These are phyloP conservation scores for Teratosphaeria pseudoeucalypti DNA, from an alignment of 2,329 filamentous ascomycete genomes.

Conservation along the genomic window DNA sequence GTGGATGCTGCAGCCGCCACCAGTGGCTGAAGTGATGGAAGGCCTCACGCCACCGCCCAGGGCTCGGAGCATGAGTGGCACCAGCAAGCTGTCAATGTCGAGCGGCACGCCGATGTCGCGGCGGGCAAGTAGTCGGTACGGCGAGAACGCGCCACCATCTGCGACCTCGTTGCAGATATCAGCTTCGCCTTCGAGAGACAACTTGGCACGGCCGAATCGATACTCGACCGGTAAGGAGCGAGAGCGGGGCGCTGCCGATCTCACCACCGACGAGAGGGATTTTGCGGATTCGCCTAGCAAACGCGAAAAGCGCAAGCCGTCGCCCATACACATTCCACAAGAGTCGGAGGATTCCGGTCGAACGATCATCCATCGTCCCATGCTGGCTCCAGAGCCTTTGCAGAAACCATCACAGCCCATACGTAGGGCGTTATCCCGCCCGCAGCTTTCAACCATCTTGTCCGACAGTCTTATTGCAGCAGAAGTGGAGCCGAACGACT, in stretches of 20 bases:
- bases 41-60: constrained; percentile 61
- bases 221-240: constrained; percentile 20
- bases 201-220: constrained; percentile 18
- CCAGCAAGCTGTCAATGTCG: constrained; percentile 24
- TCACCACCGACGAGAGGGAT: constrained; percentile 9
- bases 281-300: constrained; percentile 9
- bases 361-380: constrained; percentile 7
- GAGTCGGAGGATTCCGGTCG: constrained; percentile 9
- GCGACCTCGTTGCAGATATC: constrained; percentile 6
- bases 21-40: constrained; percentile 82
- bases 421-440: constrained; percentile 8
- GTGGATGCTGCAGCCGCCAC: constrained; percentile 92
- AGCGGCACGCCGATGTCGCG: constrained; percentile 15
- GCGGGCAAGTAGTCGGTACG: constrained; percentile 29
- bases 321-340: constrained; percentile 7
- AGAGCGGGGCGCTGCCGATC: constrained; percentile 14
- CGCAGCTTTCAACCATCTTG: constrained; percentile 17
- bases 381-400: background rate
- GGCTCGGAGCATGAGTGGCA: constrained; percentile 45
- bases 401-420: constrained; percentile 1
- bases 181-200: constrained; percentile 26
- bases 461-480: constrained; percentile 14
- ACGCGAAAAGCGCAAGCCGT: constrained; percentile 7
- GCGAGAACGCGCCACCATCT: constrained; percentile 22
- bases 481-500: background rate